Base-by-base conservation (phyloP, 2,329 filamentous ascomycete genomes). In the Aureobasidium sp. region DNA sequence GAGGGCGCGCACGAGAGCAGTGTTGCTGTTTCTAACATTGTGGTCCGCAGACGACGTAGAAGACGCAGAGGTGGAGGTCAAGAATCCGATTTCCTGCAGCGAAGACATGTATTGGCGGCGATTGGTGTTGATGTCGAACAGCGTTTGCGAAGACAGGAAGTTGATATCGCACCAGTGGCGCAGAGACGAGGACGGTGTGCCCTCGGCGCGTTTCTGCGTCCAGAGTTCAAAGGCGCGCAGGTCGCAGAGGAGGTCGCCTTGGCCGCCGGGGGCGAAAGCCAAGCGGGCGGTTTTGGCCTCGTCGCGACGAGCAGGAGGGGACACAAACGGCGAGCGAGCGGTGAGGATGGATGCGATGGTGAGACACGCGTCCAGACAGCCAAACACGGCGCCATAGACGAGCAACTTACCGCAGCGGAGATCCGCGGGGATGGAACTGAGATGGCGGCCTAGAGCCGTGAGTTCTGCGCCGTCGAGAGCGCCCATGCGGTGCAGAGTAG, bases 361-460 rank as follows among this genome's bases (percentile, higher is more conserved):
- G 60, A 97, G 81, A 65, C 88, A 91, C 57, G 93, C 85, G 68
- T 96, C 90, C 7, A 97, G 81, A 69, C 93, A 97, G 35, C 89
- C 89, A 69, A 99, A 97, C 61, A 95, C 91, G 17, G 90, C 88
- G 6, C 94, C 94, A 69, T 95, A 96, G 3, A 99, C 89, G 81
- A 99, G 90, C 35, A 99, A 81, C 74, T 99, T 99, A 47, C 89
- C 90, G 71, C 91, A 95, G 29, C 93, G 85, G 50, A 99, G 80
- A 69, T 99, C 94, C 0, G 93, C 90, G 1, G 94, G 94, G 54
- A 99, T 91, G 84, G 95, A 90, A 19, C 92, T 88, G n/a, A 99
- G 79, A 75, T 97, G 94, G 57, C 88, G 86, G 40, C 94, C 94
- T 49, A 99, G 84, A 3, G 92, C 91, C 0, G 94, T 97, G 42